A percentile compares a stretch with the other conserved stretches of the same genome.
Evolutionary conservation across 2,329 filamentous ascomycete species (phyloP).

Genomic region (Paraconiothyrium brasiliense): DNA sequence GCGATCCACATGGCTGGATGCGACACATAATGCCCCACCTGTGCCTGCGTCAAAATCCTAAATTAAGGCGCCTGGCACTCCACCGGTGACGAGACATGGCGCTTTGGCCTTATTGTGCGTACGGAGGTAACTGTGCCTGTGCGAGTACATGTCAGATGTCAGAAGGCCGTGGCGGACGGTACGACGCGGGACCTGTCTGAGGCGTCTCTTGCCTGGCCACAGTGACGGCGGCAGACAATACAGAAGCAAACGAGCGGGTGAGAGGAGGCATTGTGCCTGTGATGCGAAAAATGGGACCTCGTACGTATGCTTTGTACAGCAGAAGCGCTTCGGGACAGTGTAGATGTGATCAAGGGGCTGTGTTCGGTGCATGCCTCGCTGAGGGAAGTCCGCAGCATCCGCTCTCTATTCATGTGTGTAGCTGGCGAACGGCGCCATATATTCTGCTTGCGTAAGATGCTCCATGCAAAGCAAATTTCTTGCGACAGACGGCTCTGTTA

Average conservation of each 20-base stretch:
- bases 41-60: conserved; percentile 15
- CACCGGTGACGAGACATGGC: conserved; percentile 12
- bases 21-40: conserved; percentile 12
- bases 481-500: not conserved
- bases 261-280: not conserved
- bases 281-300: not conserved
- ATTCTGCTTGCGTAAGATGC: conserved; percentile 8
- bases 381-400: conserved; percentile 6
- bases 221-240: not conserved
- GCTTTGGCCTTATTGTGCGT: conserved; percentile 5
- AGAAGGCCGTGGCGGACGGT: conserved; percentile 11
- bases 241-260: not conserved
- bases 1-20: conserved; percentile 7
- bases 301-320: not conserved
- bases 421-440: not conserved
- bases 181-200: conserved; percentile 4
- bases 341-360: not conserved
- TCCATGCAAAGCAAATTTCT: not conserved
- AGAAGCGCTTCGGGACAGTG: not conserved
- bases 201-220: not conserved
- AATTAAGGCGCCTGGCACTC: conserved; percentile 18
- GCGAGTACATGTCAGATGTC: conserved; percentile 12
- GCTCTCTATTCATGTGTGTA: conserved; percentile 10
- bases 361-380: not conserved
- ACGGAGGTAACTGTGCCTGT: not conserved